phyloP scores from a whole-genome alignment of 106 monocot genomes.

The Posidonia australis region DNA sequence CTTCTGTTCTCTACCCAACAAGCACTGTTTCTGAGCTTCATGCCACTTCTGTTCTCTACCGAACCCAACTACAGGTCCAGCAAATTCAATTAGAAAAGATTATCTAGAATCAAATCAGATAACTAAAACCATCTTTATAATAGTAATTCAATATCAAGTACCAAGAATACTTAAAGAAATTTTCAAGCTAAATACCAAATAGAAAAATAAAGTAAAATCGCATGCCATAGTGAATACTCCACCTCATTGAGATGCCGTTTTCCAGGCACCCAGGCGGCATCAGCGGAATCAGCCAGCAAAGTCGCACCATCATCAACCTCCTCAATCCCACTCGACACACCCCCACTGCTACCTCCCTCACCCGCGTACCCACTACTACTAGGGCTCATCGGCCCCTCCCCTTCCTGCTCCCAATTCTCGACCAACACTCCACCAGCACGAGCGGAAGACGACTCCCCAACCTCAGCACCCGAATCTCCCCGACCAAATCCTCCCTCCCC shows the following conservation, averaged over 20 bases:
- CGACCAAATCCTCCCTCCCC: background rate
- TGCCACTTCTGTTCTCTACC: too few species aligned
- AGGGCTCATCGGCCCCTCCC: constrained; percentile 44
- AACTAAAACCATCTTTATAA: too few species aligned
- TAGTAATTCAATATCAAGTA: too few species aligned
- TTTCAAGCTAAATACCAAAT: background rate
- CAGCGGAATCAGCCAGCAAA: constrained; percentile 13
- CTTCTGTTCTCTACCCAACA: too few species aligned
- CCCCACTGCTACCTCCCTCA: constrained; percentile 73
- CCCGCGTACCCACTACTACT: constrained; percentile 90
- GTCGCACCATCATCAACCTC: constrained; percentile 26
- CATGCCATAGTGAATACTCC: background rate
- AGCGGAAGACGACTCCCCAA: constrained; percentile 18
- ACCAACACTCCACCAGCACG: constrained; percentile 9
- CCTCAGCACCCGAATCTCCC: background rate
- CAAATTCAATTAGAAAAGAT: too few species aligned
- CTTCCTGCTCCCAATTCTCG: constrained; percentile 28
- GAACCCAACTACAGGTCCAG: too few species aligned
- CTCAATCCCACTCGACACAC: constrained; percentile 43
- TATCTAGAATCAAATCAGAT: too few species aligned
- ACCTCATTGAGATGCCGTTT: constrained; percentile 59
- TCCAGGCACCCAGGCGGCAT: constrained; percentile 29
- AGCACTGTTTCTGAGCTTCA: too few species aligned
- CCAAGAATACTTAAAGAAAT: too few species aligned
- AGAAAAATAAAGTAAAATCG: background rate